Evolutionary conservation across 495 filamentous ascomycete genomes (phyloP), one percentile per base, ranked within the genome.

Genomic region (Lasiosphaeris hirsuta): DNA sequence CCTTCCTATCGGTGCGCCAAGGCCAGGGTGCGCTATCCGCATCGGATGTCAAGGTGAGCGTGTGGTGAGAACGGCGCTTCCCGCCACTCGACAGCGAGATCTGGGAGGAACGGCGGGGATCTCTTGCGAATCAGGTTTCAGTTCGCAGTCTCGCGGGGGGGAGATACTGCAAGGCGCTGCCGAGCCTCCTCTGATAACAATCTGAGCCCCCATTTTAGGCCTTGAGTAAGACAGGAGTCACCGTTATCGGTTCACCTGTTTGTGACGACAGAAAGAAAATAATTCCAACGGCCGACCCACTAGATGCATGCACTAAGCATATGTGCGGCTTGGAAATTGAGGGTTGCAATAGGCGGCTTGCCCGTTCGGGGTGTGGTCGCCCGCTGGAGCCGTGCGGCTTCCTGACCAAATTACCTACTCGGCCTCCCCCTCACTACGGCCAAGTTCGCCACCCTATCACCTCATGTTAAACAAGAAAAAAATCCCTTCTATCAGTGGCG

Each of bases 301-400:
- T 45, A 19, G 23, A 30, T 10, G 10, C 30, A 10, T 45, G 41
- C 40, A 45, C 4, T 10, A 13, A 9, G 13, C n/a, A 8, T 17
- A 9, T 14, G 11, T 39, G 52, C 52, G 41, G 52, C 52, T 37
- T 37, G 23, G 19, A 54, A 54, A 54, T 53, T 54, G 33, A 46
- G 14, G 40, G 52, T 53, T 54, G 34, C 40, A 37, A 18, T 13
- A 6, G 43, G 23, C 40, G 52, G 23, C 52, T 45, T 45, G 9
- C 52, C 51, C 1, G 11, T 13, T 54, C 3, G 15, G 52, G 30
- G n/a, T 14, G 3, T 34, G 18, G 45, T 17, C 6, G 34, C 39
- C 34, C 49, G 9, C 33, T n/a, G n/a, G n/a, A n/a, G n/a, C n/a
- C n/a, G n/a, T 1, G 10, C 19, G 23, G 19, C 23, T 18, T 14